phyloP scores from a whole-genome alignment of 1,139 yeast genomes.

The Scheffersomyces lignicola region DNA sequence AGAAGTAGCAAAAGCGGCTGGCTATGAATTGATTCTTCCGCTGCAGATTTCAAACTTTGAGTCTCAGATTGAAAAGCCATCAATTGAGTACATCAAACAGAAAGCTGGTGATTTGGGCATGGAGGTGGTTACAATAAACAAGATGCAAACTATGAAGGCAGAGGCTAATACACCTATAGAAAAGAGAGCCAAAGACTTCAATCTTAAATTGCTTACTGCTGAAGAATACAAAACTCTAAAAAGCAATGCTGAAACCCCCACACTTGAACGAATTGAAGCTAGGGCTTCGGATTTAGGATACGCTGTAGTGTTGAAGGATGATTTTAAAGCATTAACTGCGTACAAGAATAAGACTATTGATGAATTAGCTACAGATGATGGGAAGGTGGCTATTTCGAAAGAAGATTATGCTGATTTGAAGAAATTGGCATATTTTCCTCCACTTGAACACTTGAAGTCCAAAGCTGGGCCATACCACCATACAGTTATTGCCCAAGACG shows the following conservation, averaged over 20 bases:
- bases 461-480: slow-evolving; percentile 19
- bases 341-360: slow-evolving; percentile 8
- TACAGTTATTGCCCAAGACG: slow-evolving; percentile 17
- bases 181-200: slow-evolving; percentile 13
- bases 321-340: slow-evolving; percentile 15
- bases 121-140: slow-evolving; percentile 2
- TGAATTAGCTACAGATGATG: slow-evolving; percentile 7
- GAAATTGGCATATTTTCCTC: slow-evolving; percentile 18
- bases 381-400: slow-evolving; percentile 11
- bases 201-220: slow-evolving; percentile 11
- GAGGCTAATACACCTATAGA: slow-evolving; percentile 15
- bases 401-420: slow-evolving; percentile 13
- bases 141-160: slow-evolving; percentile 8
- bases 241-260: slow-evolving; percentile 13
- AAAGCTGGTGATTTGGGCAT: slow-evolving; percentile 12
- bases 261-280: slow-evolving; percentile 13
- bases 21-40: slow-evolving; percentile 5
- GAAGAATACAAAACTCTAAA: slow-evolving; percentile 16
- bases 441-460: slow-evolving; percentile 20
- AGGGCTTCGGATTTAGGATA: slow-evolving; percentile 9
- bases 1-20: slow-evolving; percentile 11
- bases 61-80: slow-evolving; percentile 16
- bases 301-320: slow-evolving; percentile 14
- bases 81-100: slow-evolving; percentile 17
- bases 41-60: slow-evolving; percentile 5